phyloP scores from a whole-genome alignment of 352 stramenopile genomes.

The Phytophthora pisi region DNA sequence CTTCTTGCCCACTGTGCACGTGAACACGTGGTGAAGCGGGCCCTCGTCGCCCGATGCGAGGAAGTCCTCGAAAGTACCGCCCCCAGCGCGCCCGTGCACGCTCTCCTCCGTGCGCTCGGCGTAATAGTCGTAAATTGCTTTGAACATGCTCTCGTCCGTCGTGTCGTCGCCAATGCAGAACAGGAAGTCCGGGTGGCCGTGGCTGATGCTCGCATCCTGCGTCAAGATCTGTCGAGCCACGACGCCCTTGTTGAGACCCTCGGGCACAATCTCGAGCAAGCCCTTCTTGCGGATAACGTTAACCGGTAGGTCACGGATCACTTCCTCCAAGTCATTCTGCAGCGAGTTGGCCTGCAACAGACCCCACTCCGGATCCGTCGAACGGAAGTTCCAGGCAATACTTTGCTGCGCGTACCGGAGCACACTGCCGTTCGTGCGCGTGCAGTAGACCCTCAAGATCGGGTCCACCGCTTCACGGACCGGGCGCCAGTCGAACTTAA shows the following conservation, averaged over 20 bases:
- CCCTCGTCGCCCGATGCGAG: slow-evolving; percentile 46
- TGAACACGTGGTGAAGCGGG: slow-evolving; percentile 88
- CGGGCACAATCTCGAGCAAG: slow-evolving; percentile 95
- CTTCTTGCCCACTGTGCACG: slow-evolving; percentile 93
- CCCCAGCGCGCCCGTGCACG: slow-evolving; percentile 54
- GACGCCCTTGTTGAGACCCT: slow-evolving; percentile 96
- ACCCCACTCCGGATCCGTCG: slow-evolving; percentile 97
- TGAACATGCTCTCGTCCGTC: slow-evolving; percentile 99
- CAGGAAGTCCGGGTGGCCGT: slow-evolving; percentile 93
- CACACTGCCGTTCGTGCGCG: slow-evolving; percentile 95
- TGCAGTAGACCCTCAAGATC: slow-evolving; percentile 96
- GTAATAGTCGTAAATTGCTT: slow-evolving; percentile 92
- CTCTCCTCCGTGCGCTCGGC: slow-evolving; percentile 85
- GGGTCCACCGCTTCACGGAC: slow-evolving; percentile 92
- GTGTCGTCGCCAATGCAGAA: slow-evolving; percentile 97
- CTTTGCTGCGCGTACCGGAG: slow-evolving; percentile 93
- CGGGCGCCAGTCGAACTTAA: slow-evolving; percentile 92
- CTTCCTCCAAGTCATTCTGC: slow-evolving; percentile 82
- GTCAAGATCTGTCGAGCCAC: slow-evolving; percentile 95
- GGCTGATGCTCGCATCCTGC: slow-evolving; percentile 77
- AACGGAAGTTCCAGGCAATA: slow-evolving; percentile 98
- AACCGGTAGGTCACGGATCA: slow-evolving; percentile 73
- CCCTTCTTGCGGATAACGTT: slow-evolving; percentile 90
- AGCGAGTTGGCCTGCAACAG: slow-evolving; percentile 95
- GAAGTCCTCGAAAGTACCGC: slow-evolving; percentile 26